Evolutionary conservation across 2,329 filamentous ascomycete genomes (phyloP).

Genomic region (Hawksworthiomyces lignivorus): DNA sequence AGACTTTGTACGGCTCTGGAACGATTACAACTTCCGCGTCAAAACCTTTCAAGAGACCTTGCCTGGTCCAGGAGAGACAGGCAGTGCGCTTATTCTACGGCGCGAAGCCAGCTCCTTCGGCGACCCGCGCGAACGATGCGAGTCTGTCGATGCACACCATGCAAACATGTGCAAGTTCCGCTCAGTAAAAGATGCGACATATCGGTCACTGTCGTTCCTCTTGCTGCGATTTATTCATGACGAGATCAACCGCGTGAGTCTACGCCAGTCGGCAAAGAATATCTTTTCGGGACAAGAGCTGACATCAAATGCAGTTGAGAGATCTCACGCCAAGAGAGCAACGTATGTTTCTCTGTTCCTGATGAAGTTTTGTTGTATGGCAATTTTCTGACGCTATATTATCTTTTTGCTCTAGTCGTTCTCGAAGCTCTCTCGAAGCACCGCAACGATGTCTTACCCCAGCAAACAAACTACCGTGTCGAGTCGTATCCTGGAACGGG

Average conservation of each 20-base stretch:
- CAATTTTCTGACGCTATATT: too few relatives aligned
- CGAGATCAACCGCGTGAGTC: constrained; percentile 19
- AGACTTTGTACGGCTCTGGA: constrained; percentile 23
- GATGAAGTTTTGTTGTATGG: too few relatives aligned
- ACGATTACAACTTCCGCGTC: constrained; percentile 26
- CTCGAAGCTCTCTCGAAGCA: constrained; percentile 16
- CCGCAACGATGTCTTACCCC: not conserved
- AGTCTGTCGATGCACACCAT: constrained; percentile 30
- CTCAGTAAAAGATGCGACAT: constrained; percentile 20
- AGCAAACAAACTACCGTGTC: constrained; percentile 13
- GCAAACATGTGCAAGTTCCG: constrained; percentile 33
- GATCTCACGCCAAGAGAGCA: constrained; percentile 19
- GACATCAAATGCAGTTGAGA: too few relatives aligned
- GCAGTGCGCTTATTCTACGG: constrained; percentile 12
- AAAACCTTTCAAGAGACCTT: constrained; percentile 24
- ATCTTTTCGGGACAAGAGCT: too few relatives aligned
- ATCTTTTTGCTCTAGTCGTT: constrained; percentile 19
- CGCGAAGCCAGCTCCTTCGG: constrained; percentile 23
- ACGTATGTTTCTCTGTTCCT: too few relatives aligned
- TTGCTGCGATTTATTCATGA: constrained; percentile 17
- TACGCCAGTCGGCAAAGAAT: too few relatives aligned
- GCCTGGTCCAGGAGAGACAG: constrained; percentile 5
- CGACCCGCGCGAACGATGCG: constrained; percentile 22
- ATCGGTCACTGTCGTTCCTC: constrained; percentile 18
- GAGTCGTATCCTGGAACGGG: constrained; percentile 22